Evolutionary conservation across 345 rosid species (phyloP).

Genomic region (Nephelium lappaceum): DNA sequence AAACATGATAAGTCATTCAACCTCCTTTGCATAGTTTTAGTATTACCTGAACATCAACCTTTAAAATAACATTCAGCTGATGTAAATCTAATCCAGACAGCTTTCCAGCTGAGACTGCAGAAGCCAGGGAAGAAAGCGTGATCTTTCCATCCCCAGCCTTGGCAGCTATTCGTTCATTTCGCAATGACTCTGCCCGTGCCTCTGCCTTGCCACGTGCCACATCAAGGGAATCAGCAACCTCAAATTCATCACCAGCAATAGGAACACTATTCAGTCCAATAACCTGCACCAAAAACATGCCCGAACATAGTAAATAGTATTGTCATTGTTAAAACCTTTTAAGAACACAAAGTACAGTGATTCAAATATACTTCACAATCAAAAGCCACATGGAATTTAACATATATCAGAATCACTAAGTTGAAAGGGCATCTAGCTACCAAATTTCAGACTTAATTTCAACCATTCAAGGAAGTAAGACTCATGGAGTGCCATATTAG

Average conservation of each 20-base stretch:
- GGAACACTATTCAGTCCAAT: conserved; percentile 87
- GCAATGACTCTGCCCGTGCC: conserved; percentile 61
- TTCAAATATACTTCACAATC: background rate
- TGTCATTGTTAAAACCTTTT: background rate
- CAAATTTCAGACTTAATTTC: background rate
- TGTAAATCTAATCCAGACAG: conserved; percentile 92
- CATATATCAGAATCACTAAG: background rate
- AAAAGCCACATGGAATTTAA: background rate
- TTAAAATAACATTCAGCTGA: conserved; percentile 86
- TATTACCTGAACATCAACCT: conserved; percentile 93
- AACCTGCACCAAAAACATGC: conserved; percentile 52
- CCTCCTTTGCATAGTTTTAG: background rate
- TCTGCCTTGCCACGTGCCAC: conserved; percentile 90
- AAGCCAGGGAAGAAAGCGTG: conserved; percentile 94
- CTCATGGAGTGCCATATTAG: background rate
- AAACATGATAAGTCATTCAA: background rate
- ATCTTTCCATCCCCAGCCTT: conserved; percentile 97
- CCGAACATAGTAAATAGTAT: background rate
- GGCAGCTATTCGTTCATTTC: conserved; percentile 79
- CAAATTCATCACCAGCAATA: conserved; percentile 92
- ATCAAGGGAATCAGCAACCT: conserved; percentile 81
- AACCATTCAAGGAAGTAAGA: background rate
- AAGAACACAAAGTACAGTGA: background rate
- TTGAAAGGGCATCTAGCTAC: background rate
- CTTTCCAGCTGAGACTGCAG: conserved; percentile 83